Conservation (phyloP, 2,329 filamentous ascomycete genomes). For the Botrytis porri region DNA sequence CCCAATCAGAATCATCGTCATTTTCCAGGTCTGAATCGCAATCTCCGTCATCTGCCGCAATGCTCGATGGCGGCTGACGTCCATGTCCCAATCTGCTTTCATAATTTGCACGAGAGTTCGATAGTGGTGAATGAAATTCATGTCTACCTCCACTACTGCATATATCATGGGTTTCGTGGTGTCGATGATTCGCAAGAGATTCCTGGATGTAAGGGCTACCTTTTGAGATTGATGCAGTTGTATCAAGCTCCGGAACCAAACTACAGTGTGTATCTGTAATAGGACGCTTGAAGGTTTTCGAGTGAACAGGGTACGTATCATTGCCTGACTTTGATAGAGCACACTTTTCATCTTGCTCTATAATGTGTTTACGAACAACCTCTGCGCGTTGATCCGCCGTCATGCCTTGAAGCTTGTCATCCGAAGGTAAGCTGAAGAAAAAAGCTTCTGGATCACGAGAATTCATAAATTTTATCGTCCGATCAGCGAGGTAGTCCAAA, state of each 20-base stretch:
- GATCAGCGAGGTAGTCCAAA: neutral
- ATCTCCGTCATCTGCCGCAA: neutral
- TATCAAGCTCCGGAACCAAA: too few relatives aligned
- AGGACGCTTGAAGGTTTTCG: neutral
- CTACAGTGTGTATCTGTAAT: neutral
- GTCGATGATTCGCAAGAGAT: neutral
- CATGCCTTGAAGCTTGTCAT: neutral
- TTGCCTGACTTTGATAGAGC: neutral
- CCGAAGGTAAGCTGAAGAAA: neutral
- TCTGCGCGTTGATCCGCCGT: constrained; percentile 1
- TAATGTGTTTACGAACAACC: neutral
- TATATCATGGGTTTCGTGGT: too few relatives aligned
- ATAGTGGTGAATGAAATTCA: neutral
- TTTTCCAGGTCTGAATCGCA: neutral
- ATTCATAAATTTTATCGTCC: neutral
- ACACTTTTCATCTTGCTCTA: neutral
- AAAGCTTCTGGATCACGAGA: neutral
- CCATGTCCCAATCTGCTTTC: neutral
- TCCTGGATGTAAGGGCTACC: neutral
- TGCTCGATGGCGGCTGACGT: neutral
- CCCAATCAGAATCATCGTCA: neutral
- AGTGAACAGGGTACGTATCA: neutral
- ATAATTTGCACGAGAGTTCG: neutral
- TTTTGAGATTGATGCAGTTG: neutral
- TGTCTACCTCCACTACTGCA: neutral